Percentiles rank a stretch among this genome's conserved stretches.
Evolutionary conservation across 148 eudicot species (phyloP).

Genomic region (Agrostemma githago): DNA sequence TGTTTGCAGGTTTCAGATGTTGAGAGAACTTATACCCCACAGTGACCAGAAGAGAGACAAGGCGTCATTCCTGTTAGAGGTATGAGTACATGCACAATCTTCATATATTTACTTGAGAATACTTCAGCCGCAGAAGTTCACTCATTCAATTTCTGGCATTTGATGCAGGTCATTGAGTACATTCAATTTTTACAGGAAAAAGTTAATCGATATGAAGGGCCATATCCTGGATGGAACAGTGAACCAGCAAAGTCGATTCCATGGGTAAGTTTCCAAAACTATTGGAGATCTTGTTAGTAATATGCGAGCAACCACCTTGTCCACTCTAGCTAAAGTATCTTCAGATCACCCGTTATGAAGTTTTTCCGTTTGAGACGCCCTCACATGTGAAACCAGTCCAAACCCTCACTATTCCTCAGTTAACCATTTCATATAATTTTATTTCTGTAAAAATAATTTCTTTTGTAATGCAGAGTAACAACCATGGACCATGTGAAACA

Average conservation of each 20-base stretch:
- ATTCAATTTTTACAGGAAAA: conserved; percentile 83
- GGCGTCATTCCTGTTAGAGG: conserved; percentile 92
- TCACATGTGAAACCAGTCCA: background rate
- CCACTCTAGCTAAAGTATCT: background rate
- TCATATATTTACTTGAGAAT: background rate
- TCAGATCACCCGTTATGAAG: background rate
- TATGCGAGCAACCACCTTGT: background rate
- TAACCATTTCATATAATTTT: background rate
- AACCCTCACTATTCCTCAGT: too few species aligned
- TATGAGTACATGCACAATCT: conserved; percentile 19
- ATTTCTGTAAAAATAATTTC: background rate
- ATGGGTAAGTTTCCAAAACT: conserved; percentile 43
- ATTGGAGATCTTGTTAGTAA: background rate
- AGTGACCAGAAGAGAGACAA: conserved; percentile 94
- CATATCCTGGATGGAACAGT: conserved; percentile 69
- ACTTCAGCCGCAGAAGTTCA: background rate
- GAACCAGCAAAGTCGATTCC: conserved; percentile 55
- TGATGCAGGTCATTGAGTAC: conserved; percentile 78
- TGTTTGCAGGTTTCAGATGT: conserved; percentile 72
- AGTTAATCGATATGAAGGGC: conserved; percentile 68
- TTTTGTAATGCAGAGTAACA: conserved; percentile 37
- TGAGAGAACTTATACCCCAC: conserved; percentile 82
- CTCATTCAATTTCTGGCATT: conserved; percentile 9
- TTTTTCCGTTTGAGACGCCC: background rate
- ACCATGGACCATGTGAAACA: conserved; percentile 42